Evolutionary conservation across 140 eudicot species (phyloP).

Genomic region (Bidens hawaiensis): DNA sequence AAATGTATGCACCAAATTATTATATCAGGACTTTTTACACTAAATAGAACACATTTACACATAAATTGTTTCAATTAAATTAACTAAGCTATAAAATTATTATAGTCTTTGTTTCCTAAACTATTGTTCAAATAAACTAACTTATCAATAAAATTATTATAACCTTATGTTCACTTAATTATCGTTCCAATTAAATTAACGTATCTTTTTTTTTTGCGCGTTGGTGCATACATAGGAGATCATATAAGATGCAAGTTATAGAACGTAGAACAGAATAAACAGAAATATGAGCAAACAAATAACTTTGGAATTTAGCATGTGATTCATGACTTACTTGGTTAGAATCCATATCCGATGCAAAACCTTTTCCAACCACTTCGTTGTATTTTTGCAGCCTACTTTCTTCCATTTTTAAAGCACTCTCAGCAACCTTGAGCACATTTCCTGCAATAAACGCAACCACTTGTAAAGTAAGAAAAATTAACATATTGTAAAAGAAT

Average conservation of each 20-base stretch:
- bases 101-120: not conserved
- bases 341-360: constrained; percentile 33
- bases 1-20: not conserved
- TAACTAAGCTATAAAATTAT: too few species aligned
- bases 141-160: not conserved
- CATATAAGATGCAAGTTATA: not conserved
- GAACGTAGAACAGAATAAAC: not conserved
- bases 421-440: constrained; percentile 58
- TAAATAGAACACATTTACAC: not conserved
- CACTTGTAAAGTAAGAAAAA: constrained; percentile 13
- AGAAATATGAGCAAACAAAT: not conserved
- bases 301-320: constrained; percentile 3
- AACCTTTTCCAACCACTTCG: constrained; percentile 44
- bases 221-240: not conserved
- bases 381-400: constrained; percentile 52
- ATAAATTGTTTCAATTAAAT: not conserved
- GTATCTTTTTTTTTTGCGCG: not conserved
- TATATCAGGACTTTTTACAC: not conserved
- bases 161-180: not conserved
- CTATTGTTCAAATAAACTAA: not conserved
- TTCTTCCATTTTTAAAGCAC: constrained; percentile 80
- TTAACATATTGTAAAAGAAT: not conserved
- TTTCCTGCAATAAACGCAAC: constrained; percentile 41
- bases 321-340: constrained; percentile 41
- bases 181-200: not conserved